phyloP scores from a whole-genome alignment of 345 rosid genomes.

The Arabidopsis arenosa region DNA sequence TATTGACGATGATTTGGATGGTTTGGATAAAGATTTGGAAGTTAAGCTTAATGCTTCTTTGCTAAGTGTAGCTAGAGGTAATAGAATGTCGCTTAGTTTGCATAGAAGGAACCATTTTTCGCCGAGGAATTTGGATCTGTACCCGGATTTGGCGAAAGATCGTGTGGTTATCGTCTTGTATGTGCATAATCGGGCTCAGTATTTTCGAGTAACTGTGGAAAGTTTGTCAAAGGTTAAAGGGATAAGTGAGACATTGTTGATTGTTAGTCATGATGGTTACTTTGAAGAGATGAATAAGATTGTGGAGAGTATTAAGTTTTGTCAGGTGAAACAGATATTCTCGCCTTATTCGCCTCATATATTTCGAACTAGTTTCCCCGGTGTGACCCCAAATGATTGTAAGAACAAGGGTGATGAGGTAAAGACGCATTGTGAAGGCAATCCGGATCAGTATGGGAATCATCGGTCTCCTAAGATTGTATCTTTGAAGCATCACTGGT shows the following conservation, averaged over 20 bases:
- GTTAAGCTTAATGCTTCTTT: constrained; percentile 31
- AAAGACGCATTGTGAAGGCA: constrained; percentile 65
- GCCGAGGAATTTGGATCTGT: constrained; percentile 73
- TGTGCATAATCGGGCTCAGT: constrained; percentile 92
- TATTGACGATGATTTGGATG: constrained; percentile 39
- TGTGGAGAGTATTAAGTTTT: constrained; percentile 76
- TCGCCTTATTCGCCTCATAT: constrained; percentile 88
- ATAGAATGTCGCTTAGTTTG: constrained; percentile 59
- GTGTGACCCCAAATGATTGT: constrained; percentile 69
- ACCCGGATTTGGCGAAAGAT: constrained; percentile 69
- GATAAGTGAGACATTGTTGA: constrained; percentile 79
- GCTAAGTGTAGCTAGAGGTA: constrained; percentile 64
- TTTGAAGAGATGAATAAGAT: constrained; percentile 86
- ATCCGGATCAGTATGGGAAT: constrained; percentile 95
- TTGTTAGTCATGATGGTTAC: constrained; percentile 96
- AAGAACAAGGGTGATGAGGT: constrained; percentile 66
- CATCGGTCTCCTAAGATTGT: constrained; percentile 84
- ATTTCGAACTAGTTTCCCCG: constrained; percentile 68
- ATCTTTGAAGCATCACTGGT: constrained; percentile 99
- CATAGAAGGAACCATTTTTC: constrained; percentile 64
- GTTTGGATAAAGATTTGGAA: constrained; percentile 37
- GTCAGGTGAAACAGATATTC: constrained; percentile 90
- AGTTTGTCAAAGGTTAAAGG: constrained; percentile 87
- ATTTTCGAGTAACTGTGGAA: constrained; percentile 73
- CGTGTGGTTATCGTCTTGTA: constrained; percentile 79